Conservation (phyloP, 306 rosid genomes). For the Casuarina cunninghamiana region DNA sequence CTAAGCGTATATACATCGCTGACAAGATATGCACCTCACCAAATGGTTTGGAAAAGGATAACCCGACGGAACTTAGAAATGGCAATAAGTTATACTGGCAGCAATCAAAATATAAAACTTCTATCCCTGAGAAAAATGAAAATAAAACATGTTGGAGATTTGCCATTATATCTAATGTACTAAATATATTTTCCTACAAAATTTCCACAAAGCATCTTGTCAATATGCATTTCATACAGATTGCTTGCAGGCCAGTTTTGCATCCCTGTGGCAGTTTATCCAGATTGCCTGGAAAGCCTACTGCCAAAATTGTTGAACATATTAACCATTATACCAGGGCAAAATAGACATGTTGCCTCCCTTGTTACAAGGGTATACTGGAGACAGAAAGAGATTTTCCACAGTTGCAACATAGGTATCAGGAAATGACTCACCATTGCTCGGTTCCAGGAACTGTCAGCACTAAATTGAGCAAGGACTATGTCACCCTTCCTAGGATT, state of each 20-base stretch:
- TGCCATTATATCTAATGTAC: neutral
- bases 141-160: neutral
- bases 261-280: neutral
- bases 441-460: constrained; percentile 87
- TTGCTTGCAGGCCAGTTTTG: neutral
- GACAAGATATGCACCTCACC: too few species aligned
- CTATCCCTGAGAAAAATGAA: neutral
- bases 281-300: constrained; percentile 1
- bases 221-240: neutral
- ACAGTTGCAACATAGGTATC: constrained; percentile 9
- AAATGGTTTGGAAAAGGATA: neutral
- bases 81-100: neutral
- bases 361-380: neutral
- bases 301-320: neutral
- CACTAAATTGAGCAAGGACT: constrained; percentile 79
- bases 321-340: neutral
- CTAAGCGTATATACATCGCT: too few species aligned
- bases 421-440: constrained; percentile 72
- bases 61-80: neutral
- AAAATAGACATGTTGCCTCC: neutral
- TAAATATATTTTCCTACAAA: neutral
- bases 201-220: neutral
- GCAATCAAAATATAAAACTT: neutral
- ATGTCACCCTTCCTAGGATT: constrained; percentile 93
- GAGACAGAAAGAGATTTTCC: constrained; percentile 1